Base-by-base conservation (phyloP, 495 filamentous ascomycete species). In the Talaromyces thailandensis region DNA sequence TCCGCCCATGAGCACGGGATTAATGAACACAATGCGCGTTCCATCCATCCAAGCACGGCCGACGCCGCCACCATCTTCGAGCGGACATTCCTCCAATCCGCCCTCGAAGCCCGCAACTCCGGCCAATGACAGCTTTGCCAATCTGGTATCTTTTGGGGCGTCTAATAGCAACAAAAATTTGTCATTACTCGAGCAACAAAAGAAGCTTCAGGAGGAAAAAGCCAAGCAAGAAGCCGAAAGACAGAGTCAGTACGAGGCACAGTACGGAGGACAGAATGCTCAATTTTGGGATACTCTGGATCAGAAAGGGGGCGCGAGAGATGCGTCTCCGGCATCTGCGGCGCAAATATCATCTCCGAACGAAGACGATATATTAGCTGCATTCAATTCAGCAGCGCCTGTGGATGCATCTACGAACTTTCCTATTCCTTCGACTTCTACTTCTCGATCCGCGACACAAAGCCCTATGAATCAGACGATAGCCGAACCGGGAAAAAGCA, bases 111-210 rank as follows among this genome's bases (percentile, higher is more conserved):
- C 83, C 4, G 69, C 84, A 6, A 88, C 88, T 37, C 82, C 88
- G 2, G 79, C 82, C 5, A 82, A 82, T 59, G 93, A 97, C 71
- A 95, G 89, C 77, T 98, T 98, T 70, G 88, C 93, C 64, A 91
- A 88, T 68, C 79, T 98, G 21, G 87, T 97, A 23, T 88, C 84
- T 50, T 90, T 93, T 63, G 84, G 84, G 53, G 75, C 84, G 12
- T 80, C 85, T n/a, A 88, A 88, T 66, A 74, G 73, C 52, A 80
- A 73, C n/a, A 86, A 82, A 70, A 92, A 87, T 63, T 76, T 96
- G 0, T 89, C 88, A 2, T 81, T 98, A 6, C 82, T 88, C 61
- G 91, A 98, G 70, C 90, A 90, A 63, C 93, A 97, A 72, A 89
- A 86, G 75, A 82, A 82, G 60, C 71, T 96, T 53, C 84, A 90